Percentiles rank a stretch among this genome's conserved stretches.
Conservation (phyloP, 1,284 basidiomycete species). For the Cryptococcus sp. region DNA sequence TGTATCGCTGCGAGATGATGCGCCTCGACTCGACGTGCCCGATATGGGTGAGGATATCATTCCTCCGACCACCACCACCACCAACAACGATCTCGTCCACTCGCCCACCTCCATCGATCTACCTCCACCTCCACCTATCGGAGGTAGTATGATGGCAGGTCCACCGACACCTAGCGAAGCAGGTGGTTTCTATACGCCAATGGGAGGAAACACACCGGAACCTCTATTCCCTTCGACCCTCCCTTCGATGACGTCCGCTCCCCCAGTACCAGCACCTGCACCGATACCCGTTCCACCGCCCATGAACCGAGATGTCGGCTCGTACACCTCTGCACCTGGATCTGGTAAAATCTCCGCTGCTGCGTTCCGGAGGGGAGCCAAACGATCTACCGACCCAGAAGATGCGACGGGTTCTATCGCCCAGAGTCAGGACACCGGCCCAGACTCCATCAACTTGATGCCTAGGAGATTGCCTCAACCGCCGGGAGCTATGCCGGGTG, state of each 20-base stretch:
- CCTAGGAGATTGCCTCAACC: not conserved
- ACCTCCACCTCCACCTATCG: constrained; percentile 8
- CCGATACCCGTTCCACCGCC: too few relatives aligned
- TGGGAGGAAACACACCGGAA: constrained; percentile 6
- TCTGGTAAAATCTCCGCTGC: constrained; percentile 34
- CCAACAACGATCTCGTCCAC: not conserved
- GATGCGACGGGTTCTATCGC: not conserved
- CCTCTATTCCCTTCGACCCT: not conserved
- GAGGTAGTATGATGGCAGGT: not conserved
- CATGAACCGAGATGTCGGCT: not conserved
- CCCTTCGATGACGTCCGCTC: too few relatives aligned
- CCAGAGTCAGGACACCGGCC: not conserved
- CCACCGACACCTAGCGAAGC: constrained; percentile 5
- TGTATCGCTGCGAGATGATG: constrained; percentile 9
- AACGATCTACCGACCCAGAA: constrained; percentile 3
- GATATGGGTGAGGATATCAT: constrained; percentile 1
- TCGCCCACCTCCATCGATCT: not conserved
- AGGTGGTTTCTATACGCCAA: constrained; percentile 14
- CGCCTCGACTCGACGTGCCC: constrained; percentile 1
- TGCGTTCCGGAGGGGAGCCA: constrained; percentile 19
- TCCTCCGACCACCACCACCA: not conserved
- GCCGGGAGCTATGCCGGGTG: not conserved
- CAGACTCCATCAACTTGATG: not conserved
- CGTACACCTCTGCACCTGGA: constrained; percentile 2
- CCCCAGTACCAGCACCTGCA: constrained; percentile 2